Conservation (phyloP, 441 rosid species). For the Arabidopsis lyrata region DNA sequence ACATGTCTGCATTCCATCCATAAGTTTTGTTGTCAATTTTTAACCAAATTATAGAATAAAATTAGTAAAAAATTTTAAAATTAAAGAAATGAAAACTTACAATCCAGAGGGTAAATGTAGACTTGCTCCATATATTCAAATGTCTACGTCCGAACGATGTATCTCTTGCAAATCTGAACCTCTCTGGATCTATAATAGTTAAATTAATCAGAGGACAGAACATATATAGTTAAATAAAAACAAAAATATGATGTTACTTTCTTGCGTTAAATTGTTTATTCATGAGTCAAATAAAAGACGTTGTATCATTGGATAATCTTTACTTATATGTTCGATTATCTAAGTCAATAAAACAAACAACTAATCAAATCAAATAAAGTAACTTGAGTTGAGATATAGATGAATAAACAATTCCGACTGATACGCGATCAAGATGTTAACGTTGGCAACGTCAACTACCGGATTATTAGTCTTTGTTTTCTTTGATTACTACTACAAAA, state of each 20-base stretch:
- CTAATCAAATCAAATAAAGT: slow-evolving; percentile 15
- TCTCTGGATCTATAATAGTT: slow-evolving; percentile 79
- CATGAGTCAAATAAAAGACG: slow-evolving; percentile 34
- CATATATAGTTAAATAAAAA: neutral
- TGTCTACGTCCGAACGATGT: slow-evolving; percentile 94
- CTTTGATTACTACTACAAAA: neutral
- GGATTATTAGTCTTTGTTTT: slow-evolving; percentile 4
- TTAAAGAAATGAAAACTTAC: slow-evolving; percentile 55
- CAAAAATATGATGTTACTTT: slow-evolving; percentile 4
- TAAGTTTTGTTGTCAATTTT: slow-evolving; percentile 3
- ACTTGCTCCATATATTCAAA: slow-evolving; percentile 72
- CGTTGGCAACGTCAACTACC: slow-evolving; percentile 26
- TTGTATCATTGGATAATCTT: slow-evolving; percentile 8
- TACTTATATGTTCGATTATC: slow-evolving; percentile 5
- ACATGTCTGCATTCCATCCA: slow-evolving; percentile 64
- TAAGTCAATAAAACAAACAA: slow-evolving; percentile 6
- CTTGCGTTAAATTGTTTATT: slow-evolving; percentile 26
- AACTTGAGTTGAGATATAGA: slow-evolving; percentile 8
- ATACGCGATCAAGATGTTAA: slow-evolving; percentile 35
- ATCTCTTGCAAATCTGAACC: slow-evolving; percentile 93
- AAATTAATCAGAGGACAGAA: slow-evolving; percentile 23
- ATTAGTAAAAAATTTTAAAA: neutral
- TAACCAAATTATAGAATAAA: neutral
- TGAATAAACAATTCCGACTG: neutral
- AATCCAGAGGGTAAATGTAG: slow-evolving; percentile 75